phyloP scores from a whole-genome alignment of 805 yeast species.

The Aciculoconidium aculeatum region DNA sequence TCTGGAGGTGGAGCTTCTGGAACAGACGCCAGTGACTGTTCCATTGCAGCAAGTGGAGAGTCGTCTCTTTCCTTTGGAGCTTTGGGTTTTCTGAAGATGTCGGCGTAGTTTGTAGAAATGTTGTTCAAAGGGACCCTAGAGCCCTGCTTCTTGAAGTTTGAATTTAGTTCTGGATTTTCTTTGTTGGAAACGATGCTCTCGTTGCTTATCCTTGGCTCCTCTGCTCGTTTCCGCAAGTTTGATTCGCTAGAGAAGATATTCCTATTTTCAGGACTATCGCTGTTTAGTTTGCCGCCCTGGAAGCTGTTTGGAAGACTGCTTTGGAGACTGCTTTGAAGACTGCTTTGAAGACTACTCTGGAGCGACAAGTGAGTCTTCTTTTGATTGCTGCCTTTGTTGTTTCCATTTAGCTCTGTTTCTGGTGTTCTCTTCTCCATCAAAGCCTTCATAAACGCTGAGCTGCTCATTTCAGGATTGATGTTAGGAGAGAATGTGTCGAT shows the following conservation, averaged over 20 bases:
- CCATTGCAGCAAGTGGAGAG: neutral
- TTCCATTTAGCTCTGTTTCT: neutral
- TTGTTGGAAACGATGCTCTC: constrained; percentile 1
- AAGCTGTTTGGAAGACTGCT: too few relatives aligned
- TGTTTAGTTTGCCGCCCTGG: neutral
- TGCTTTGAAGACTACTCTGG: too few relatives aligned
- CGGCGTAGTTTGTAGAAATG: constrained; percentile 11
- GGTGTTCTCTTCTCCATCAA: constrained; percentile 5
- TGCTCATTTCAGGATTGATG: neutral
- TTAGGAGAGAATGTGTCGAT: constrained; percentile 5
- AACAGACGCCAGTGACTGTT: neutral
- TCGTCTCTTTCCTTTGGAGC: constrained; percentile 13
- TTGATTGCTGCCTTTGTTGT: neutral
- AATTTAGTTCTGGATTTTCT: constrained; percentile 1
- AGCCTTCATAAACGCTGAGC: constrained; percentile 6
- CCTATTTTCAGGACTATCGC: neutral
- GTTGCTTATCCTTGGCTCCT: constrained; percentile 16
- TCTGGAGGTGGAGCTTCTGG: constrained; percentile 1
- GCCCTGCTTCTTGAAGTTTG: constrained; percentile 1
- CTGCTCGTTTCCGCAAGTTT: constrained; percentile 20
- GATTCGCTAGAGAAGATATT: constrained; percentile 13
- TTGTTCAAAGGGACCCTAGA: constrained; percentile 15
- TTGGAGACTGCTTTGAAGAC: too few relatives aligned
- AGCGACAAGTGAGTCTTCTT: neutral
- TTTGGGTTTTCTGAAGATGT: constrained; percentile 31